Conservation (phyloP, 164 flowering plant genomes). For the Echeveria elegans region DNA sequence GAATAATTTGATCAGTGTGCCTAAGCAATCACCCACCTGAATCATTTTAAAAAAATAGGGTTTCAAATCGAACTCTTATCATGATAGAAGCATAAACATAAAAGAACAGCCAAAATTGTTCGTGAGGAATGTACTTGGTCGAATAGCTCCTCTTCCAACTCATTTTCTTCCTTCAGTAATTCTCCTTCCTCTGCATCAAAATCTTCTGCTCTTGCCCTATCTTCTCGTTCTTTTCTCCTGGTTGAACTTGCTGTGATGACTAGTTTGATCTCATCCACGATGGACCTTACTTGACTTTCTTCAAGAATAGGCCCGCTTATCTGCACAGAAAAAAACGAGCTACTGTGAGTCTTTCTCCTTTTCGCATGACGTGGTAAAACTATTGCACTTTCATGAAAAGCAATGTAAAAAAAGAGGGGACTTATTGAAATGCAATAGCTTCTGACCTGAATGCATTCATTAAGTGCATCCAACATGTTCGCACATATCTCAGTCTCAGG, state of each 20-base stretch:
- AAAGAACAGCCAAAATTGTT: neutral
- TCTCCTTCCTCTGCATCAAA: conserved; percentile 97
- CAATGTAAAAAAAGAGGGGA: neutral
- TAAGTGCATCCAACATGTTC: conserved; percentile 59
- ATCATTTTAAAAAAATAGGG: neutral
- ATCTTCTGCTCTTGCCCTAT: conserved; percentile 86
- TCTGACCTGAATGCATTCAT: conserved; percentile 70
- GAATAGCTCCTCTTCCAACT: conserved; percentile 96
- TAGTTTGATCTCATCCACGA: conserved; percentile 84
- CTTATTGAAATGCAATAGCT: neutral
- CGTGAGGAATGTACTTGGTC: conserved; percentile 52
- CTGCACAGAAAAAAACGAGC: conserved; percentile 30
- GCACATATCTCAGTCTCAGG: conserved; percentile 66
- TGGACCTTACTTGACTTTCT: conserved; percentile 70
- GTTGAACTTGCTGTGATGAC: conserved; percentile 82
- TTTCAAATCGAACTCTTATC: neutral
- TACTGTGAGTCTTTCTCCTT: neutral
- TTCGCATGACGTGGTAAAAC: too few species aligned
- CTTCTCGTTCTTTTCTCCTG: conserved; percentile 75
- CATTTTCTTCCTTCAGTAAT: conserved; percentile 85
- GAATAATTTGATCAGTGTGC: conserved; percentile 87
- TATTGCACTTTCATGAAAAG: neutral
- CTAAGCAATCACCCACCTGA: conserved; percentile 93
- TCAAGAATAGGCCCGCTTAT: conserved; percentile 66
- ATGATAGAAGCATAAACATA: neutral